phyloP scores from a whole-genome alignment of 2,329 filamentous ascomycete genomes.

The Ophioceras dolichostomum region DNA sequence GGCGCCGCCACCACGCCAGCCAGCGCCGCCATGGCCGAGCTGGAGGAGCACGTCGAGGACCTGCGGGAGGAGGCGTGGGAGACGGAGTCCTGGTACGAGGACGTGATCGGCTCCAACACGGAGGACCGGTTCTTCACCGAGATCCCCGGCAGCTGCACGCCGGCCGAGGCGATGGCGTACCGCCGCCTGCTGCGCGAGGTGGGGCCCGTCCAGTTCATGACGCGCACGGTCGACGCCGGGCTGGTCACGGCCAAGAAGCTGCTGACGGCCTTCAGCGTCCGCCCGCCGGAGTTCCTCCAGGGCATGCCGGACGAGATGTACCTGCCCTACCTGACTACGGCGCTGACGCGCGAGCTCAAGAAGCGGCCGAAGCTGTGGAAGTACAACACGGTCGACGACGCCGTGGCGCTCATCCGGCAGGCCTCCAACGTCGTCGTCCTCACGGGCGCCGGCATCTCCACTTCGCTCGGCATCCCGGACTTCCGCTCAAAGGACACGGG shows the following conservation, averaged over 20 bases:
- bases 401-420: conserved; percentile 60
- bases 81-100: conserved; percentile 50
- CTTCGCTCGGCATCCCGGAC: conserved; percentile 90
- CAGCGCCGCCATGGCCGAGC: neutral
- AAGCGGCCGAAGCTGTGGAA: conserved; percentile 68
- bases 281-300: conserved; percentile 61
- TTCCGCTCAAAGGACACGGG: conserved; percentile 90
- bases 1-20: neutral
- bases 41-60: conserved; percentile 2
- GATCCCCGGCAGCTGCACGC: conserved; percentile 44
- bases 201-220: conserved; percentile 68
- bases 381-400: conserved; percentile 83
- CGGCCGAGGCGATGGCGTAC: conserved; percentile 56
- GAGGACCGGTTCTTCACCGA: conserved; percentile 34
- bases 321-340: conserved; percentile 62
- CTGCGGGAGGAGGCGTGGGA: conserved; percentile 26
- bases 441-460: conserved; percentile 93
- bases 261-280: conserved; percentile 74
- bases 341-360: conserved; percentile 66
- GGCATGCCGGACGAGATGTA: conserved; percentile 62
- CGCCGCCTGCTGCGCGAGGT: conserved; percentile 61
- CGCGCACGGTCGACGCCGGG: conserved; percentile 56
- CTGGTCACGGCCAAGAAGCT: conserved; percentile 69
- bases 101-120: conserved; percentile 44
- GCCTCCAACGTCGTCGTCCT: conserved; percentile 82